A percentile compares a stretch with the other conserved stretches of the same genome.
Evolutionary conservation across 441 rosid species (phyloP).

Genomic region (Gossypium schwendimanii): DNA sequence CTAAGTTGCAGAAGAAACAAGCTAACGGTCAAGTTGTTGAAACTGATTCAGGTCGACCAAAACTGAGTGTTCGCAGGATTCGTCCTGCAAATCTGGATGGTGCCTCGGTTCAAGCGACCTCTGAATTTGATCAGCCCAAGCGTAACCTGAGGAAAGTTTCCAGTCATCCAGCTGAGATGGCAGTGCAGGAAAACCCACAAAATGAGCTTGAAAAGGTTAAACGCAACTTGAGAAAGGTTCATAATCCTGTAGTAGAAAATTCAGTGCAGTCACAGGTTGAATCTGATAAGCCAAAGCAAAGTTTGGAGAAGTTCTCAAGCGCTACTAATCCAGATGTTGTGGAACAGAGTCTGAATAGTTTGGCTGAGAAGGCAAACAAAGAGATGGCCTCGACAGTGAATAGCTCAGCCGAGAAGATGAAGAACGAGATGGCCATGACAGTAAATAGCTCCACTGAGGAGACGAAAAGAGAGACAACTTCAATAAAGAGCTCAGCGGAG

Average conservation of each 20-base stretch:
- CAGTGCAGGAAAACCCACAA: slow-evolving; percentile 61
- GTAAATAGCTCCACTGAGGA: slow-evolving; percentile 13
- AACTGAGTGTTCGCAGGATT: slow-evolving; percentile 54
- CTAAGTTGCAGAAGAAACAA: slow-evolving; percentile 49
- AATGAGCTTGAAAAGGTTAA: slow-evolving; percentile 85
- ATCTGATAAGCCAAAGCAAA: slow-evolving; percentile 52
- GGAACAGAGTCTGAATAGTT: slow-evolving; percentile 26
- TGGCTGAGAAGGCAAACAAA: slow-evolving; percentile 34
- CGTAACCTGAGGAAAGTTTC: slow-evolving; percentile 54
- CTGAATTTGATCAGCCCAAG: slow-evolving; percentile 67
- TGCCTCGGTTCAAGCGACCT: slow-evolving; percentile 30
- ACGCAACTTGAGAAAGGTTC: slow-evolving; percentile 80
- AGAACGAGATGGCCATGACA: slow-evolving; percentile 26
- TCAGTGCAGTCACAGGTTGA: slow-evolving; percentile 48
- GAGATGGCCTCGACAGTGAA: slow-evolving; percentile 22
- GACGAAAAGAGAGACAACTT: slow-evolving; percentile 25
- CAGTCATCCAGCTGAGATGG: slow-evolving; percentile 39
- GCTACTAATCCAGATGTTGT: slow-evolving; percentile 26
- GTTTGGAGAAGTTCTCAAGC: slow-evolving; percentile 36
- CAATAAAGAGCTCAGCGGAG: slow-evolving; percentile 13
- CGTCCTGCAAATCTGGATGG: slow-evolving; percentile 51
- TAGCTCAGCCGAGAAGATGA: slow-evolving; percentile 24
- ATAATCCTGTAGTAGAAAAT: slow-evolving; percentile 58
- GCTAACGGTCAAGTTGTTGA: slow-evolving; percentile 38
- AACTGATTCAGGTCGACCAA: slow-evolving; percentile 55